Evolutionary conservation across 108 stramenopile species (phyloP).

Genomic region (Cyclotella kingstonii): DNA sequence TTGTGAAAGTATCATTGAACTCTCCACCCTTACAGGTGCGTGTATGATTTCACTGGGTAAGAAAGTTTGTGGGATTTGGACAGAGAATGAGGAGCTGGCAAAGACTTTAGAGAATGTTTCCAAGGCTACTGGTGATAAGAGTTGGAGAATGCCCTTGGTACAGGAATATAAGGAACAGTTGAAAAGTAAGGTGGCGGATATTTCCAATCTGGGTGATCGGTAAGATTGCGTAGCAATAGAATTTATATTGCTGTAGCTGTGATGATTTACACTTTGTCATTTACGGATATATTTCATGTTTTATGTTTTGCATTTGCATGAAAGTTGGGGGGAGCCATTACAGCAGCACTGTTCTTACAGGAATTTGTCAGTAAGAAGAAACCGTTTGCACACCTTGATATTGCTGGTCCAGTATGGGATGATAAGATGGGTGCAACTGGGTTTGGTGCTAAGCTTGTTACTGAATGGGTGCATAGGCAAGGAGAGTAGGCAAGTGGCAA

Average conservation of each 20-base stretch:
- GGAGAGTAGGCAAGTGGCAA: conserved; percentile 22
- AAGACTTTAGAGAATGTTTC: conserved; percentile 74
- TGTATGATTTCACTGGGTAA: conserved; percentile 83
- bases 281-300: background rate
- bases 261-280: background rate
- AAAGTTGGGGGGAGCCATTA: conserved; percentile 94
- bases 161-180: conserved; percentile 77
- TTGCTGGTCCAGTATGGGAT: conserved; percentile 96
- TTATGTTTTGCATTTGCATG: no score
- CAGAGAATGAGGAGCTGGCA: conserved; percentile 84
- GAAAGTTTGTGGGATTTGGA: conserved; percentile 83
- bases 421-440: conserved; percentile 87
- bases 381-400: conserved; percentile 86
- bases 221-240: background rate
- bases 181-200: conserved; percentile 86
- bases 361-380: conserved; percentile 90
- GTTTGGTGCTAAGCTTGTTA: conserved; percentile 88
- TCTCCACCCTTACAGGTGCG: conserved; percentile 93
- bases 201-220: conserved; percentile 70
- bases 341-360: conserved; percentile 85
- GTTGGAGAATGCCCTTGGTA: conserved; percentile 89
- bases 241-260: background rate
- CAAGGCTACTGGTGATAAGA: conserved; percentile 85
- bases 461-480: conserved; percentile 84
- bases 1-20: conserved; percentile 89